Evolutionary conservation across 306 rosid species (phyloP).

Genomic region (Fragaria iinumae): DNA sequence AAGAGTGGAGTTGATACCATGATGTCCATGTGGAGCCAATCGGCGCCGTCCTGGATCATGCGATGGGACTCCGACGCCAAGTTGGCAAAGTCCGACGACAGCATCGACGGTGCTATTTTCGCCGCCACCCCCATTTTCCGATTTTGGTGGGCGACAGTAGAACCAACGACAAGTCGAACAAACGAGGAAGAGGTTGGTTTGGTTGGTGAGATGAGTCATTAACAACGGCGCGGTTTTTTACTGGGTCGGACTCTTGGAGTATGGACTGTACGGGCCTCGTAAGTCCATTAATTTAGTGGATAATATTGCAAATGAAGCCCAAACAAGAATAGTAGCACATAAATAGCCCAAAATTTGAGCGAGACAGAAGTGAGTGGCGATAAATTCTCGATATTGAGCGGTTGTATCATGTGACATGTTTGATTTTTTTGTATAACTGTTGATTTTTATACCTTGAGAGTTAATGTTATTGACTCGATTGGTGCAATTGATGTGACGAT

Average conservation of each 20-base stretch:
- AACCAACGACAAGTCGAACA: neutral
- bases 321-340: neutral
- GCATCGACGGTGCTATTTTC: conserved; percentile 97
- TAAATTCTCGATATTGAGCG: neutral
- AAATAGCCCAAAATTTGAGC: neutral
- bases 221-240: neutral
- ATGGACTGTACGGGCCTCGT: neutral
- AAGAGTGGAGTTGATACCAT: conserved; percentile 49
- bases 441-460: neutral
- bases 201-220: neutral
- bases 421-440: too few species aligned
- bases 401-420: neutral
- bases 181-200: neutral
- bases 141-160: neutral
- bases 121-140: conserved; percentile 52
- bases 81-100: conserved; percentile 92
- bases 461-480: neutral
- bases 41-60: conserved; percentile 80
- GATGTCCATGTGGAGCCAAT: conserved; percentile 99
- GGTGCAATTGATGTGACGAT: too few species aligned
- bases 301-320: neutral
- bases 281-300: neutral
- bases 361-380: neutral
- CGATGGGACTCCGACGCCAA: conserved; percentile 87
- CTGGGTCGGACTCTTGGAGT: neutral